Evolutionary conservation across 2,329 filamentous ascomycete species (phyloP), one percentile per base, ranked within the genome.

Genomic region (Fusarium verrucosum): DNA sequence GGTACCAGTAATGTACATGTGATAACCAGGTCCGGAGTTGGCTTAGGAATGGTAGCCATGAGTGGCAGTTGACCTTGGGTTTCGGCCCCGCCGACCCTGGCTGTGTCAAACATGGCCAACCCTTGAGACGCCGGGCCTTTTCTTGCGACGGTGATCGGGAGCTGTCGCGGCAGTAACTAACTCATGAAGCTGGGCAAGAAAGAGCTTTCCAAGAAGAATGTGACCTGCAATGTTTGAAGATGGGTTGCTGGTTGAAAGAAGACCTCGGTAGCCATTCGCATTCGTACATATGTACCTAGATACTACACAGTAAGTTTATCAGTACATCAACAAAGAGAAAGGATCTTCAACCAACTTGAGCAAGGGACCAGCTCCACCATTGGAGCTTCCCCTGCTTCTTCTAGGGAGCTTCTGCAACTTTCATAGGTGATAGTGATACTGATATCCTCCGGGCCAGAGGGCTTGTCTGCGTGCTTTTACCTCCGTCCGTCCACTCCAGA

Each of bases 1-100:
- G 47, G 53, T 59, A 64, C 62, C 44, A 33, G 45, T 26, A 26
- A 52, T 58, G 70, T 68, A 72, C 70, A 72, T 70, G 68, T 72
- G 69, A 72, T 72, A 60, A 62, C 54, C 50, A 66, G 57, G 38
- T 66, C 70, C 70, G 70, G 70, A 72, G 68, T 72, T 72, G 70
- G 70, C 42, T 66, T 72, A 70, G 70, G 54, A 54, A 66, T 50
- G 67, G 70, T 56, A 55, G 53, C 45, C 55, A 58, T 58, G 62
- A 60, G 70, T 72, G 70, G 70, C 70, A 72, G 70, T 72, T 72
- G 66, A 69, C 69, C 68, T 72, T 67, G 38, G 56, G 52, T 50
- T 56, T 72, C 70, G 70, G 70, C 64, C 66, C 69, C 68, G 66
- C 70, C 70, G 70, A 72, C 63, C 47, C 58, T 61, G 62, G 62